Percentiles rank a stretch among this genome's conserved stretches.
Evolutionary conservation across 176 grass and related monocot genomes (phyloP).

Genomic region (Neostapfia colusana): DNA sequence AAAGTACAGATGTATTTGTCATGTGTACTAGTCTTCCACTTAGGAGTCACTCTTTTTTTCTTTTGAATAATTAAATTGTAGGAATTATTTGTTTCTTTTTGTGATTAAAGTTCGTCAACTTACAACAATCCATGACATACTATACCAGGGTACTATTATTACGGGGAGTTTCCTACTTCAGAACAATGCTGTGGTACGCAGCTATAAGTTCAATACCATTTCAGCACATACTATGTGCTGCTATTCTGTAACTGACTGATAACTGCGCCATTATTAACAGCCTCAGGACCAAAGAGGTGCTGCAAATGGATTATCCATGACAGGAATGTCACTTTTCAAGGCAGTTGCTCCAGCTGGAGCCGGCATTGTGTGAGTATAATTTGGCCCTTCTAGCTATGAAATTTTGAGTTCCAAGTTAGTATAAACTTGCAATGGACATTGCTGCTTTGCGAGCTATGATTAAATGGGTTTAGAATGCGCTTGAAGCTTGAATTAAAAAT

Average conservation of each 20-base stretch:
- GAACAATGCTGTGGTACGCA: slow-evolving; percentile 65
- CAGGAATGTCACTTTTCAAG: slow-evolving; percentile 61
- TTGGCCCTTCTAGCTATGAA: background rate
- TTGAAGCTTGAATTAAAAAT: background rate
- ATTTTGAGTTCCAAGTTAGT: background rate
- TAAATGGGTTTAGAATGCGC: too few relatives aligned
- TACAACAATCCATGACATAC: background rate
- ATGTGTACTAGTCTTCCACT: background rate
- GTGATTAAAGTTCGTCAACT: background rate
- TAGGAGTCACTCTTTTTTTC: background rate
- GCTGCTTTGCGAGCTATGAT: too few relatives aligned
- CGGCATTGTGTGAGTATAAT: slow-evolving; percentile 56
- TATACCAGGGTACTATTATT: slow-evolving; percentile 48
- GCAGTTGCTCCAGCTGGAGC: slow-evolving; percentile 61
- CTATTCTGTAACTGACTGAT: slow-evolving; percentile 2
- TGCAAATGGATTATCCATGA: slow-evolving; percentile 68
- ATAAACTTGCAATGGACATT: background rate
- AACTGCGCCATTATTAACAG: slow-evolving; percentile 33
- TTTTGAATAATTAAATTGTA: background rate
- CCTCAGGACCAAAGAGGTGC: slow-evolving; percentile 65
- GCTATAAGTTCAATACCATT: background rate
- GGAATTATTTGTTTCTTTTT: background rate
- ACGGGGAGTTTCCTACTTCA: slow-evolving; percentile 54
- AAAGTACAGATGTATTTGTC: background rate
- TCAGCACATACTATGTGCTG: background rate